Base-by-base conservation (phyloP, 73 alveolate species). In the Stentor coeruleus region DNA sequence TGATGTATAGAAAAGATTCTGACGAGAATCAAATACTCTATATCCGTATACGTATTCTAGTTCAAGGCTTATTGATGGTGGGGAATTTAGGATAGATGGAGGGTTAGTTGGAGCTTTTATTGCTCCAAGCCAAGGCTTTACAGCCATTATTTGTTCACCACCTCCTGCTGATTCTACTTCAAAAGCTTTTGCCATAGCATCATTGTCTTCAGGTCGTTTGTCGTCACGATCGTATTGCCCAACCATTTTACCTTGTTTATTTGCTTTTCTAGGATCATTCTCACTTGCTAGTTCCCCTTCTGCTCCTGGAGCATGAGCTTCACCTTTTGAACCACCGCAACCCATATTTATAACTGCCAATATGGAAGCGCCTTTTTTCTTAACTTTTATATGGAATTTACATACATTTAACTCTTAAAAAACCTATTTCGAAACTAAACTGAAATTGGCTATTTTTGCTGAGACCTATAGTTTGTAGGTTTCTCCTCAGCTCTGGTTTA, bases 11-110 rank as follows among this genome's bases (percentile, higher is more conserved):
- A 83, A 91, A 81, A 93, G 88, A 89, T 96, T 96, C 87, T 91
- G 88, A 84, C 99, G 89, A 76, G 96, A 88, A 83, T 96, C 98
- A 81, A 93, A 97, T 80, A 96, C 89, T 87, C 98, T 92, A 93
- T 96, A 96, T 41, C 99, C 99, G 85, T 96, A 95, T 31, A 88
- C 98, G 87, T 94, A 96, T 81, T 96, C 99, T 66, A 96, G 91
- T 72, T 84, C 88, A 77, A 91, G 87, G 57, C 83, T 84, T 6
- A 93, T 95, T 81, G 92, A 93, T 26, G 99, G 99, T 15, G 98
- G 84, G 33, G 90, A 59, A 15, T 74, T 76, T 80, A 88, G 84
- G 28, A 85, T 76, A 28, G 74, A 81, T 4, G 94, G 83, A 33
- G 84, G 93, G 59, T 86, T 76, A 42, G 87, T 89, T 37, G 97